Evolutionary conservation across 257 asterid species (phyloP).

Genomic region (Nicotiana noctiflora): DNA sequence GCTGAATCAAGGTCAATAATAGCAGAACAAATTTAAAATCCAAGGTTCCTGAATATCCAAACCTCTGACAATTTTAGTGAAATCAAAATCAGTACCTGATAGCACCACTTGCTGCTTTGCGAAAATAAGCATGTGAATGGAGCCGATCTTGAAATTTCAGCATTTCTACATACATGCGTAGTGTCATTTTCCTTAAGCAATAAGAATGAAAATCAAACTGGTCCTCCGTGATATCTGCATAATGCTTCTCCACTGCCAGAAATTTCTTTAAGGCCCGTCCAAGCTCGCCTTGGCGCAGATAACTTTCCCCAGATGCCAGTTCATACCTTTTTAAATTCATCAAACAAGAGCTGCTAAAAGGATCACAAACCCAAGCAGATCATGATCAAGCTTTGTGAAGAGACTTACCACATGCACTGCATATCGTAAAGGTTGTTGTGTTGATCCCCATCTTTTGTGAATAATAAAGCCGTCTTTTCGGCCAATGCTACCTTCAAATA

Average conservation of each 20-base stretch:
- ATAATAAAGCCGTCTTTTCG: slow-evolving; percentile 86
- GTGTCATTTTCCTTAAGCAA: slow-evolving; percentile 97
- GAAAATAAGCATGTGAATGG: slow-evolving; percentile 86
- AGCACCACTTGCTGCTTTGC: slow-evolving; percentile 87
- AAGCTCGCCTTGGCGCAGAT: slow-evolving; percentile 86
- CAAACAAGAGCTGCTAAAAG: slow-evolving; percentile 12
- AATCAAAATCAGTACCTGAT: slow-evolving; percentile 43
- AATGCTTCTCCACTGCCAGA: slow-evolving; percentile 96
- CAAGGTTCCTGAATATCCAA: slow-evolving; percentile 4
- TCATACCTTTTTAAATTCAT: slow-evolving; percentile 59
- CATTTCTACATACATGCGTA: slow-evolving; percentile 87
- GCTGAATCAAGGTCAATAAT: background rate
- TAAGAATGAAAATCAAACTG: slow-evolving; percentile 97
- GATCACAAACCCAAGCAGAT: slow-evolving; percentile 1
- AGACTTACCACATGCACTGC: slow-evolving; percentile 98
- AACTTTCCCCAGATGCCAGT: slow-evolving; percentile 92
- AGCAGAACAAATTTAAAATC: background rate
- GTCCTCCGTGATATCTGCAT: slow-evolving; percentile 90
- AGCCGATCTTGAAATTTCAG: slow-evolving; percentile 89
- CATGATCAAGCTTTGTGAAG: background rate
- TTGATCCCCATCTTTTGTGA: slow-evolving; percentile 99
- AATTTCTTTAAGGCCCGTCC: slow-evolving; percentile 97
- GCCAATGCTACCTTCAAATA: slow-evolving; percentile 71
- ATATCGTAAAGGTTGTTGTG: slow-evolving; percentile 93
- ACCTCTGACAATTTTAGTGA: background rate